Evolutionary conservation across 352 stramenopile species (phyloP), one percentile per base, ranked within the genome.

Genomic region (Pythium phragmiticola): DNA sequence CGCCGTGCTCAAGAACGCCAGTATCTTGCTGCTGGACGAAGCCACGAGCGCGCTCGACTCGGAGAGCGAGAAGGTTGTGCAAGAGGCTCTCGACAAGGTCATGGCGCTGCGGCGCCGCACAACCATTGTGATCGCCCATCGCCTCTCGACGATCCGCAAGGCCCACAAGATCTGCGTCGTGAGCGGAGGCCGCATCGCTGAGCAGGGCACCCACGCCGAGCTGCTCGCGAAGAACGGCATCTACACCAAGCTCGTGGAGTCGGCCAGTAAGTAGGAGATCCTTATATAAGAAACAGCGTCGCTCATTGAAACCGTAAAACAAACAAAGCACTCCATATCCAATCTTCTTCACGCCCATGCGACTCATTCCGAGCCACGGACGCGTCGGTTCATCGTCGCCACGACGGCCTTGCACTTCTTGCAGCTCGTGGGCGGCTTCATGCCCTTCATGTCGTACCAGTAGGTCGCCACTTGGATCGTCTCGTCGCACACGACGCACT

Each of bases 161-260:
- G 95, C 92, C 42, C 90, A 99, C 74, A 77, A 87, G 62, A 98
- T 99, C 60, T 87, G 93, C 42, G 95, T 99, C 8, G 77, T 99
- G 52, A 76, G 97, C 23, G 76, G 94, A 21, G 96, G 96, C 11
- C 76, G 75, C 51, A 87, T 99, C 23, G 85, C 92, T 6, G 95
- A 98, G 68, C 73, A 86, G 43, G 96, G 96, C 21, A 98, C 87
- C 7, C 95, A 99, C 72, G 65, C 84, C 26, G 86, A 98, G 33
- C 71, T 99, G 23, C 57, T 98, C 17, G 56, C 63, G 16, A 28
- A 67, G 11, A 65, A 69, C 21, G 60, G 60, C 39, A 53, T 66
- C 0, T 66, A 66, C 50, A 37, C 49, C 19, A 45, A 48, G 37
- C 50, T 66, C 12, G 41, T 66, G 0, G 13, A 49, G 52, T 49